Evolutionary conservation across 352 stramenopile species (phyloP), one percentile per base, ranked within the genome.

Genomic region (Aphanomyces cochlioides): DNA sequence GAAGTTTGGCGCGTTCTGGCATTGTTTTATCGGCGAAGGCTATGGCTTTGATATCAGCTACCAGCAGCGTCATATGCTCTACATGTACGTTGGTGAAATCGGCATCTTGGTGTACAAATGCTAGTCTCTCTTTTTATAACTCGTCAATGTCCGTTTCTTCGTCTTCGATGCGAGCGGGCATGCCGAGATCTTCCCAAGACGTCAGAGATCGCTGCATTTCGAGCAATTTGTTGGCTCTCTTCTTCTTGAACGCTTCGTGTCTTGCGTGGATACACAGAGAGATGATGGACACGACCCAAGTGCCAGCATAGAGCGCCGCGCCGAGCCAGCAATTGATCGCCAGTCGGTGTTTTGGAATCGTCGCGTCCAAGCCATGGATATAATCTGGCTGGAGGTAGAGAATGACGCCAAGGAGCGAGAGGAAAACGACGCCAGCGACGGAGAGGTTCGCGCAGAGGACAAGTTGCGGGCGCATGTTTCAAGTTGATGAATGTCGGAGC

Each of bases 41-140:
- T 99, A 98, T 75, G 95, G 91, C 57, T 98, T 98, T 75, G 92
- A 98, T 73, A 91, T 98, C 66, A 97, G 88, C 72, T 98, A 98
- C 79, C 90, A 98, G 81, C 87, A 97, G 70, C 89, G 92, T 69
- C 93, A 98, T 81, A 96, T 98, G 83, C 77, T 98, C 21, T 98
- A 98, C 78, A 79, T 98, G 54, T 90, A 93, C 69, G 96, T 98
- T 59, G 93, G 92, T 17, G 92, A 96, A 69, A 95, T 98, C 50
- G 94, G 92, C 37, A 89, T 98, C 69, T 80, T 99, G 66, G 87
- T 96, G 57, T 98, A 98, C 90, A 98, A 98, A 74, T 97, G 91
- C 82, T 98, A 68, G 77, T 43, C 60, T 67, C 8, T 56, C 8
- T 36, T 10, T 37, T 36, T 12, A 7, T 17, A 38, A 39, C 15